Evolutionary conservation across 179 eudicot genomes (phyloP).

Genomic region (Beta corolliflora): DNA sequence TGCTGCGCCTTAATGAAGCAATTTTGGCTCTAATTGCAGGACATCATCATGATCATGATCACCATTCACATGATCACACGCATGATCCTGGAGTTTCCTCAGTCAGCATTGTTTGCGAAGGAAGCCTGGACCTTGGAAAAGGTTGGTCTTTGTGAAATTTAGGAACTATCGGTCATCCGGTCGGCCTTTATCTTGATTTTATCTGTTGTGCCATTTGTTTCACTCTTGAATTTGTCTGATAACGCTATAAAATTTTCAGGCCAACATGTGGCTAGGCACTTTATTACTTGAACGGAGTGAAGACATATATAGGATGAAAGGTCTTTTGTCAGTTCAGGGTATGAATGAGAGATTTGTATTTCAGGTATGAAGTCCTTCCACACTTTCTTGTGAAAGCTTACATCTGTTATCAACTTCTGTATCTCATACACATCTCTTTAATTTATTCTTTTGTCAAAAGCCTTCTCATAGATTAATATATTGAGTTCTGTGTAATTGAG

Average conservation of each 20-base stretch:
- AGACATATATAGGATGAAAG: conserved; percentile 97
- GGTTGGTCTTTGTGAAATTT: conserved; percentile 43
- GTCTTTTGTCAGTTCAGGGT: conserved; percentile 80
- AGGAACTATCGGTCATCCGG: neutral
- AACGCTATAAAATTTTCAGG: conserved; percentile 48
- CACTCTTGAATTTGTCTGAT: neutral
- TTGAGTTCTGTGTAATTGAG: neutral
- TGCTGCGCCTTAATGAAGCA: conserved; percentile 1
- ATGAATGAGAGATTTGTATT: conserved; percentile 98
- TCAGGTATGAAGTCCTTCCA: conserved; percentile 56
- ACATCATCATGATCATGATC: conserved; percentile 71
- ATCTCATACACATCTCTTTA: neutral
- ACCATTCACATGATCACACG: conserved; percentile 83
- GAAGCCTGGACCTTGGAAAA: conserved; percentile 92
- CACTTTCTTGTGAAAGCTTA: neutral
- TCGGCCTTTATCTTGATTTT: neutral
- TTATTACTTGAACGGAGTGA: conserved; percentile 80
- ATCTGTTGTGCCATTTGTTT: neutral
- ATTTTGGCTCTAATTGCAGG: conserved; percentile 46
- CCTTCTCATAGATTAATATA: neutral
- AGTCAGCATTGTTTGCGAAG: conserved; percentile 96
- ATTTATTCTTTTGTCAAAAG: neutral
- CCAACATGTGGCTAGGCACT: conserved; percentile 92
- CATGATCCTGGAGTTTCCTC: conserved; percentile 96
- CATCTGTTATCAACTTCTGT: neutral